Base-by-base conservation (phyloP, 441 rosid species). In the Gossypium schwendimanii region DNA sequence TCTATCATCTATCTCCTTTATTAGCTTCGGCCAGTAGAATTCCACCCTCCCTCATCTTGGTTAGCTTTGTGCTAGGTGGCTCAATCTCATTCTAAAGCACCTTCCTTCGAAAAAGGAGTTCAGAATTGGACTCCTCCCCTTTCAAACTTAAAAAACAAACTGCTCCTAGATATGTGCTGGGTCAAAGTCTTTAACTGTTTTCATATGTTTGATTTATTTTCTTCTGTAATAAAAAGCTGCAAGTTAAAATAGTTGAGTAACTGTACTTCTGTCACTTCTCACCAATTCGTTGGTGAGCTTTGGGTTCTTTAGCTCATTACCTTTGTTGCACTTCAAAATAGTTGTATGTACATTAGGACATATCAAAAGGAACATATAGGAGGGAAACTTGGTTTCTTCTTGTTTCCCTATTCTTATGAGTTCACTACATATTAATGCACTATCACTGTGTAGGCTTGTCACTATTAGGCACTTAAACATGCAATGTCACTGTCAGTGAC, bases 401-500 rank as follows among this genome's bases (percentile, higher is more conserved):
- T 62, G 21, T 64, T 63, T 63, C 8, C 53, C 21, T 20, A 11
- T 41, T 50, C 9, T 4, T 21, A 10, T 63, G 18, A 3, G 69
- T 63, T 8, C 31, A 63, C 53, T 20, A 12, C 33, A 63, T 20
- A 12, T 63, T 20, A 63, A 39, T 63, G 68, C 68, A 63, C 4
- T 39, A 63, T 63, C 52, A 18, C 24, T 1, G 0, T 39, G 49
- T 39, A 63, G 52, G 28, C 17, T 21, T 63, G 53, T 41, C 53
- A 12, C 31, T 36, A 36, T 39, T 18, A 18, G 33, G 53, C 24
- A 44, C 33, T 64, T 44, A 64, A 64, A 64, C 69, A 64, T 10
- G 10, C 69, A 47, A 44, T 44, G 14, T 63, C 41, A 9, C 93
- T 86, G 45, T 41, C 45, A 41, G 45, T 41, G 12, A 9, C 45